phyloP scores from a whole-genome alignment of 768 basidiomycete species.

The Coprinellus micaceus region DNA sequence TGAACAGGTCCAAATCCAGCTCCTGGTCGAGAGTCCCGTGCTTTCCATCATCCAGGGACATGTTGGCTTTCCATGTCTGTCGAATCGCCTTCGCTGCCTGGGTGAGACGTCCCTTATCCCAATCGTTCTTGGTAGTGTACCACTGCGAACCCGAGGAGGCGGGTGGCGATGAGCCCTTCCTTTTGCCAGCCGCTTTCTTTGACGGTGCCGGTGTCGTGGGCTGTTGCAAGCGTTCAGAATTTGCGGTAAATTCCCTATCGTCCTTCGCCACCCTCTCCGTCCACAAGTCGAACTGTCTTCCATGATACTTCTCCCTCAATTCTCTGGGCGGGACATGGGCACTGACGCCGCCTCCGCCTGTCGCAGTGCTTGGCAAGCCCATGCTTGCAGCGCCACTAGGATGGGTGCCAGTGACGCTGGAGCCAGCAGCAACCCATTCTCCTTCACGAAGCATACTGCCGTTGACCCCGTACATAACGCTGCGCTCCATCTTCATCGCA shows the following conservation, averaged over 20 bases:
- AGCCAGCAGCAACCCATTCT: neutral
- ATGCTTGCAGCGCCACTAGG: neutral
- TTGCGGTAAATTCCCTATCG: neutral
- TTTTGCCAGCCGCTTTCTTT: neutral
- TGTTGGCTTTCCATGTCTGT: conserved; percentile 24
- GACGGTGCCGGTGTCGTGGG: neutral
- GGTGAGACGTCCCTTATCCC: neutral
- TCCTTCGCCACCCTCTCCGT: neutral
- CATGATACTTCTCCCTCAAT: conserved; percentile 2
- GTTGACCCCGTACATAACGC: conserved; percentile 1
- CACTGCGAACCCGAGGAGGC: neutral
- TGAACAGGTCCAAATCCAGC: conserved; percentile 15
- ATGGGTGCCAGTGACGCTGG: neutral
- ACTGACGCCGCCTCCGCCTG: neutral
- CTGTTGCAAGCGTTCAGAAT: neutral
- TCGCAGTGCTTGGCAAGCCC: neutral
- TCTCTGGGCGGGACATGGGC: neutral
- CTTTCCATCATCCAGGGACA: conserved; percentile 11
- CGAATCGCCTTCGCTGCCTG: conserved; percentile 14
- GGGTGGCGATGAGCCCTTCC: conserved; percentile 1
- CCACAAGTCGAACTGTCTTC: neutral
- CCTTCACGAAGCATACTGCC: conserved; percentile 1
- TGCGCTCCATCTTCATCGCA: neutral
- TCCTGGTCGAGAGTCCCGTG: conserved; percentile 14
- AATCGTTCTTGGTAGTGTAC: neutral